Base-by-base conservation (phyloP, 2,329 filamentous ascomycete species). In the Stagonosporopsis rhizophila region DNA sequence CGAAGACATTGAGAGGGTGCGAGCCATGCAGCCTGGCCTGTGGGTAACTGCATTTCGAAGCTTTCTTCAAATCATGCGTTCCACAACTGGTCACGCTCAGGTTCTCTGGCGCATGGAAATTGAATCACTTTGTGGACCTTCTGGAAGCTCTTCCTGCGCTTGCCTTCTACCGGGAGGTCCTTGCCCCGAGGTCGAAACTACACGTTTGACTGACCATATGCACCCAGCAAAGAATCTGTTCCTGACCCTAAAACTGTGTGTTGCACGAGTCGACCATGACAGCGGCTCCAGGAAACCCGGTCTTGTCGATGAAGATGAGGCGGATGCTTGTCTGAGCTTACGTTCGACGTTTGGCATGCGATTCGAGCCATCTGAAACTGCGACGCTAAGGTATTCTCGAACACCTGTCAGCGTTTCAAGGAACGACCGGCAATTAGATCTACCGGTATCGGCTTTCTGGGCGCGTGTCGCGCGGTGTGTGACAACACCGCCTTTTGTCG, bases 401-500 rank as follows among this genome's bases (percentile, higher is more conserved):
- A 60, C 48, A 48, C 22, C 52, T 61, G 58, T 65, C 61, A 62
- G 55, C 42, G 64, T 67, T 67, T 68, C 59, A 61, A 62, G 65
- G 52, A 59, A 68, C 57, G 22, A 44, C 61, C 60, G 58, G 58
- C 52, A 60, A 23, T 30, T 20, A n/a, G 19, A 14, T 27, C 30
- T 46, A 44, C 61, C 59, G 56, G 60, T 51, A 52, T 58, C 58
- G 52, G 56, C 51, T 52, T 19, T 50, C 25, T 40, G 22, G 42
- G 35, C 45, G 44, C 52, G 23, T 57, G 56, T 59, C 47, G 47
- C 47, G 53, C 30, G 48, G 47, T 39, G 47, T 39, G 52, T 38
- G 20, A 47, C 47, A 56, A 56, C 47, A 56, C 53, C 53, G 53
- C 53, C 47, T 52, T 56, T 56, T 52, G 47, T 52, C 38, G 38